These are phyloP conservation scores for Kurtzmaniella natalensis DNA, from an alignment of 1,139 yeast genomes.

Conservation along the genomic window DNA sequence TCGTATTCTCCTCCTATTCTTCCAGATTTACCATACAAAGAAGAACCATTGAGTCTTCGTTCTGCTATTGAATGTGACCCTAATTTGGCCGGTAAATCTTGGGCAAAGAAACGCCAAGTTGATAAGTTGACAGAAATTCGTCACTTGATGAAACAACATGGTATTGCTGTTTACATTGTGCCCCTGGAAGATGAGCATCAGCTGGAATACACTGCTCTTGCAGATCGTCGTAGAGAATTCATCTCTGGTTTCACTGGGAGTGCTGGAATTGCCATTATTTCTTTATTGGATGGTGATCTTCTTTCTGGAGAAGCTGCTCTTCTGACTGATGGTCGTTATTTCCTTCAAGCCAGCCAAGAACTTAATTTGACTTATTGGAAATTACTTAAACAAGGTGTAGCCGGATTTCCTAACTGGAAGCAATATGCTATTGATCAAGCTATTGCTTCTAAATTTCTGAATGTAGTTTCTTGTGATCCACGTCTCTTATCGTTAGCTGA, in stretches of 20 bases:
- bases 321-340: constrained; percentile 57
- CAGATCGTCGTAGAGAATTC: constrained; percentile 49
- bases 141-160: constrained; percentile 34
- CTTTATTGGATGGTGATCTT: constrained; percentile 29
- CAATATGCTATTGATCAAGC: constrained; percentile 36
- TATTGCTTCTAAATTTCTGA: constrained; percentile 25
- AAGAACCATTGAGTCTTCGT: constrained; percentile 8
- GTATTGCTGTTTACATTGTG: constrained; percentile 47
- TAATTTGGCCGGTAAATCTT: constrained; percentile 1
- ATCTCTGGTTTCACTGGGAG: constrained; percentile 55
- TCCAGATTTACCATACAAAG: constrained; percentile 24
- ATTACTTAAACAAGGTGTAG: constrained; percentile 35
- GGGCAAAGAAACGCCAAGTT: constrained; percentile 8
- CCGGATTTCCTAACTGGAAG: constrained; percentile 35
- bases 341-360: constrained; percentile 43
- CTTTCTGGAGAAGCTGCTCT: constrained; percentile 41
- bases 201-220: constrained; percentile 48
- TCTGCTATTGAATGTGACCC: constrained; percentile 7
- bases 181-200: constrained; percentile 63
- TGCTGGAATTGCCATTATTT: constrained; percentile 52
- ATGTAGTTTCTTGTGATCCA: constrained; percentile 40
- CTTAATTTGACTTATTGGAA: constrained; percentile 32
- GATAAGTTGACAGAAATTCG: constrained; percentile 33
- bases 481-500: constrained; percentile 26
- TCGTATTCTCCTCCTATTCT: constrained; percentile 10